Base-by-base conservation (phyloP, 306 rosid genomes). In the Acmispon strigosus region DNA sequence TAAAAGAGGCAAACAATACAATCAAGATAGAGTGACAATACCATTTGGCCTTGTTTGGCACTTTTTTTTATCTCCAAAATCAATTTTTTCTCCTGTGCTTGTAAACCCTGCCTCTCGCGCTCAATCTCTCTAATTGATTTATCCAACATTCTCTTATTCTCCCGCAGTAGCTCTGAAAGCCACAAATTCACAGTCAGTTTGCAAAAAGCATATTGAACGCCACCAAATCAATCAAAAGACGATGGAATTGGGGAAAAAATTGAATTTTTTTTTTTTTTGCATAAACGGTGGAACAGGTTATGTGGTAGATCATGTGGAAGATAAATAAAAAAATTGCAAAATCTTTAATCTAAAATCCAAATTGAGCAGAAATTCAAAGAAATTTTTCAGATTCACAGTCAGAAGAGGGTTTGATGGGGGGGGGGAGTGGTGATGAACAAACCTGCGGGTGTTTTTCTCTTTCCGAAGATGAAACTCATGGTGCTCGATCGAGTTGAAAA, bases 31-130 rank as follows among this genome's bases (percentile, higher is more conserved):
- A 24, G 14, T 60, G 49, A 67, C 83, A 85, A 20, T 67, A 94
- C 99, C 99, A 94, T 94, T 83, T 94, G 99, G 60, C 99, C 99
- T 83, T 94, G 99, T 73, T 94, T 94, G 45, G 99, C 99, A 72
- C 95, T 90, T 85, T 94, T 94, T 91, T 94, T 94, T 72, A 94
- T 94, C 88, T 94, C 99, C 22, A 42, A 15, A 77, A 94, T 94
- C 66, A 94, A 81, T 74, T 94, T 94, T 90, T 94, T 94, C 88
- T 94, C 99, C 37, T 89, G 99, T 24, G 88, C 3, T 74, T 94
- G 99, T 70, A 94, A 88, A 15, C 87, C 82, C 78, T 88, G 95
- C 76, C 97, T 85, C 84, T 94, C 99, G 47, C 99, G 89, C 75
- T 94, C 99, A 64, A 94, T 94, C 79, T 94, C 99, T 80, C 99